Evolutionary conservation across 768 basidiomycete genomes (phyloP), one percentile per base, ranked within the genome.

Genomic region (Suillus variegatus): DNA sequence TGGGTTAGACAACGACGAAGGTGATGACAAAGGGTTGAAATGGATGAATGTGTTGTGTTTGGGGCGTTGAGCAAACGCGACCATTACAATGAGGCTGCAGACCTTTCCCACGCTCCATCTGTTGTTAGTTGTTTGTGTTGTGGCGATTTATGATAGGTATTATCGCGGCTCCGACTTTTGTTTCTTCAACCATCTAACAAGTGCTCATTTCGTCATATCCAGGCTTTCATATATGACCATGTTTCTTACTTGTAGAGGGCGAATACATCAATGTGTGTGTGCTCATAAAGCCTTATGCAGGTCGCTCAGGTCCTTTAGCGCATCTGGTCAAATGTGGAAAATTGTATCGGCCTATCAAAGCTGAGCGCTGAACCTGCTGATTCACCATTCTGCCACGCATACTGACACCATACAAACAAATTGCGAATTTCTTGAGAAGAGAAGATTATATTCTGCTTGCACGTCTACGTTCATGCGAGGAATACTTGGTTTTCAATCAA

Each of bases 381-480:
- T 70, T 7, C 79, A 79, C 10, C 86, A 81, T 68, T 85, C 86
- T 6, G 78, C 83, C 0, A 79, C 78, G 4, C 78, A 79, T 14
- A 83, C 85, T 10, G 81, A 88, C 36, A 84, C 88, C 2, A 38
- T 38, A 38, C 88, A 90, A 67, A 85, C 86, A 46, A 80, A 80
- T 20, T 82, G 81, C 41, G 88, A 90, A 65, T 98, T 97, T 75
- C 78, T 98, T 25, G 97, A 99, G 78, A 98, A 98, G 79, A 82
- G 91, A 65, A 95, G 73, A 87, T 99, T 62, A 91, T 99, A 54
- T 99, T 97, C 44, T 89, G 97, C 43, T 82, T 99, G 2, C 97
- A 99, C 77, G 13, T 97, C 94, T 16, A 99, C 99, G 67, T 96
- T 95, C 97, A 99, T 74, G 91, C 99, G 66, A 99, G 97, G 97